Base-by-base conservation (phyloP, 768 basidiomycete species). In the Boletellus ananiceps region DNA sequence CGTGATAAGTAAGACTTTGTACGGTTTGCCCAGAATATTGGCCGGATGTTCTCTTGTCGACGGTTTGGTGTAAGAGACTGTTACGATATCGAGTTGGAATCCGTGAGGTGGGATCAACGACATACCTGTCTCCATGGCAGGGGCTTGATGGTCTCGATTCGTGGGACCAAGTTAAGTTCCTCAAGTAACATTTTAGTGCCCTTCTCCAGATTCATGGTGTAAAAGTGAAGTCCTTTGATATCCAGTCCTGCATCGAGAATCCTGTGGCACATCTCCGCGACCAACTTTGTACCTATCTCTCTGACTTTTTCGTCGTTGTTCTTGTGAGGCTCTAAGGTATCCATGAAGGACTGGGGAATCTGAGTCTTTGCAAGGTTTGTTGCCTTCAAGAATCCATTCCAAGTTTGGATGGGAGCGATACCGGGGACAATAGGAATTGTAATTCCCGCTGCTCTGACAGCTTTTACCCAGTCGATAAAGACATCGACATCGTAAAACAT, bases 1-100 rank as follows among this genome's bases (percentile, higher is more conserved):
- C 95, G 86, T 8, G 90, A 90, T 40, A 98, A 75, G 66, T 98
- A 98, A 1, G 93, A 96, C 63, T 93, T 88, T 33, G 93, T 81
- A 34, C 95, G 79, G 71, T 99, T 98, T 12, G 96, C 93, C 94
- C 95, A 98, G 75, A 98, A 98, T 63, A 99, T 98, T 3, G 96
- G 96, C 31, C 96, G 86, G 55, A 95, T 98, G 41, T 81, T 86
- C 70, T 99, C 96, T 56, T 82, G 76, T 43, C 95, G 86, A 49
- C 96, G 80, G 63, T 79, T 90, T 16, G 94, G 93, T 2, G 95
- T 98, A 57, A 98, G 87, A 16, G 84, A 92, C 88, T 93, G 35
- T 12, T 37, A 38, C 47, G 23, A 47, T 41, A 2, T 57, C 13
- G 54, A 47, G 14, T 50, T 27, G 38, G 27, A 51, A 38, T 32